Evolutionary conservation across 2,329 filamentous ascomycete species (phyloP).

Genomic region (Scytalidium sp.): DNA sequence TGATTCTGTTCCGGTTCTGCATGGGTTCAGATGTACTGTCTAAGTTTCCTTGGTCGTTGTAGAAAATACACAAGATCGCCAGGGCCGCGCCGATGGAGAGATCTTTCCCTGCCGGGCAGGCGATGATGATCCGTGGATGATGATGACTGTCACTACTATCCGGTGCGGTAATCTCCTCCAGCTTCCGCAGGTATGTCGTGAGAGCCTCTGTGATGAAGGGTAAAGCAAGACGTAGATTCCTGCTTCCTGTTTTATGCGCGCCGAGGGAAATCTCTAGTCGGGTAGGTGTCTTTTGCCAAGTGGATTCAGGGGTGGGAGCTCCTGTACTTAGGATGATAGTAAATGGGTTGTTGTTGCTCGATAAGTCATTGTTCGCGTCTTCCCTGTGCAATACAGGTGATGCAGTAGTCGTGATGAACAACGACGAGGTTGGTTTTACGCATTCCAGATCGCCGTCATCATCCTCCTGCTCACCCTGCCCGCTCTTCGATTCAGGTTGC

Average conservation of each 20-base stretch:
- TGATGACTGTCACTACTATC: neutral
- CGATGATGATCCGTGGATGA: constrained; percentile 47
- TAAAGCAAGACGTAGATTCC: constrained; percentile 74
- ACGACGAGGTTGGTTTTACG: constrained; percentile 22
- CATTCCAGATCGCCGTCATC: constrained; percentile 6
- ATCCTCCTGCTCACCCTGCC: constrained; percentile 26
- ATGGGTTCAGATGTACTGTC: neutral
- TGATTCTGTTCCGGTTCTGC: constrained; percentile 37
- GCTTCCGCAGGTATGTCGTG: neutral
- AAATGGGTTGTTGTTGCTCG: neutral
- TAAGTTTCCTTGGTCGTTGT: constrained; percentile 57
- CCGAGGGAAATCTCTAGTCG: constrained; percentile 60
- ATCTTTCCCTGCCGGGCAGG: constrained; percentile 77
- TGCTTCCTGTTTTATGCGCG: constrained; percentile 73
- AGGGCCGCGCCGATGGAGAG: constrained; percentile 76
- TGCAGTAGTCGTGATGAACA: constrained; percentile 21
- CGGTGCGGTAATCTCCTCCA: neutral
- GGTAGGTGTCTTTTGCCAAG: constrained; percentile 33
- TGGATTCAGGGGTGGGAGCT: constrained; percentile 3
- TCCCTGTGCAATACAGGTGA: constrained; percentile 1
- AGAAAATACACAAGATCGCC: constrained; percentile 71
- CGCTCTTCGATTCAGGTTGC: constrained; percentile 37
- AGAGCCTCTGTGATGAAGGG: constrained; percentile 29
- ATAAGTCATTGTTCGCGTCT: neutral
- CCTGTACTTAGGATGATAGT: neutral